Conservation (phyloP, 257 asterid genomes). For the Nicotiana undulata region DNA sequence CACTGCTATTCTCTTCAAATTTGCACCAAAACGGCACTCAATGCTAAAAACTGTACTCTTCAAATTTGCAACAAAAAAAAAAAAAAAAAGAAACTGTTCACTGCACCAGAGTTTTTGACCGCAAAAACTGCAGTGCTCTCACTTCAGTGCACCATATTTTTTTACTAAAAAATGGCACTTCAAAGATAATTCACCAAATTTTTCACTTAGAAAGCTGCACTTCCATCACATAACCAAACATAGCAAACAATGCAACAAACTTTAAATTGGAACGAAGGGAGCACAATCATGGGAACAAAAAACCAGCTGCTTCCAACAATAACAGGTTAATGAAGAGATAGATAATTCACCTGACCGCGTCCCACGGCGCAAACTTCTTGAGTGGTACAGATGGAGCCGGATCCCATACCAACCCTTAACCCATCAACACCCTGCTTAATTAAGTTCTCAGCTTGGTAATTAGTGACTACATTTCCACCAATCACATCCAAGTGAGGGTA, state of each 20-base stretch:
- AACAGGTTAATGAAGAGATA: background rate
- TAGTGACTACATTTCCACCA: conserved; percentile 85
- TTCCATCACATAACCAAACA: background rate
- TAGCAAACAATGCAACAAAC: background rate
- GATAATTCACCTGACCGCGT: conserved; percentile 70
- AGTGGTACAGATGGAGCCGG: conserved; percentile 89
- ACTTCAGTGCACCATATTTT: too few species aligned
- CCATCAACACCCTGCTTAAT: conserved; percentile 86
- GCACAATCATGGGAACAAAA: background rate
- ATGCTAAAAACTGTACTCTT: too few species aligned
- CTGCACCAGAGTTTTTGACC: too few species aligned
- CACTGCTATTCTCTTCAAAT: too few species aligned
- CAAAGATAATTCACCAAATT: too few species aligned
- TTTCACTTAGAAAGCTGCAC: background rate
- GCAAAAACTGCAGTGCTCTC: too few species aligned
- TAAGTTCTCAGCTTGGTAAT: conserved; percentile 75
- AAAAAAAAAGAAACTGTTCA: too few species aligned
- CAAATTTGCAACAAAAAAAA: too few species aligned
- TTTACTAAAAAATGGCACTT: too few species aligned
- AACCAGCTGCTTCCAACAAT: background rate
- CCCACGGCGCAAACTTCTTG: conserved; percentile 86
- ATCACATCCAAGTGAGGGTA: conserved; percentile 71
- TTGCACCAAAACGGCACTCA: too few species aligned
- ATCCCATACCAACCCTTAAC: conserved; percentile 93
- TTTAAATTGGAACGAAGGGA: background rate